Percentiles rank a stretch among this genome's conserved stretches.
Evolutionary conservation across 2,329 filamentous ascomycete species (phyloP).

Genomic region (Cephalotrichum gorgonifer): DNA sequence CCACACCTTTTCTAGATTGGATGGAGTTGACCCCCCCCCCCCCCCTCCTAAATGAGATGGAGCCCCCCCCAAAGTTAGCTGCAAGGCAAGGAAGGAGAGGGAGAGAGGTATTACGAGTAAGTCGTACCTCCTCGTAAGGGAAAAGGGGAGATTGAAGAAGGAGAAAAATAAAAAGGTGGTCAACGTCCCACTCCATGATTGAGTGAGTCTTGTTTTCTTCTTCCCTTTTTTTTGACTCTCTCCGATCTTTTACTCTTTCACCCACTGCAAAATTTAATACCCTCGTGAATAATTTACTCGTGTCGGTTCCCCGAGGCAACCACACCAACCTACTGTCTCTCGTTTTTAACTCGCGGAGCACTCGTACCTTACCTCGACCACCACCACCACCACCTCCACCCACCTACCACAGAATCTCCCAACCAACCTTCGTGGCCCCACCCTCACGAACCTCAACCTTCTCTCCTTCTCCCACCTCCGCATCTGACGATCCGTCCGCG

Average conservation of each 20-base stretch:
- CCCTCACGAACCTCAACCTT: background rate
- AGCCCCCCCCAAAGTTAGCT: background rate
- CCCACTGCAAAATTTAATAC: background rate
- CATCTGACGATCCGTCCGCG: background rate
- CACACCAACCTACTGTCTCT: background rate
- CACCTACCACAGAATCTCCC: background rate
- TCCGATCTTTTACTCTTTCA: background rate
- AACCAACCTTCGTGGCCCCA: background rate
- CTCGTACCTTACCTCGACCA: background rate
- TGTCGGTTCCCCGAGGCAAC: background rate
- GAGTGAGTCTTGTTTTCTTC: background rate
- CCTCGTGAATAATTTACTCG: background rate
- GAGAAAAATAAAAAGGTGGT: slow-evolving; percentile 1
- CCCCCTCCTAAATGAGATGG: background rate
- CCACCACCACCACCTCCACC: background rate
- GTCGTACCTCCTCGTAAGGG: background rate
- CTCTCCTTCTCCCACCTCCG: background rate
- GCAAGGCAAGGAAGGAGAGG: no score
- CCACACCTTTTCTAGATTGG: no score
- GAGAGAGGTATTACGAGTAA: background rate
- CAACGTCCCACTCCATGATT: background rate
- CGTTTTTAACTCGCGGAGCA: background rate
- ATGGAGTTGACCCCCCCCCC: no score
- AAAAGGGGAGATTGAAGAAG: background rate
- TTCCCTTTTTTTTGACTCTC: background rate